Percentiles rank a stretch among this genome's conserved stretches.
These are phyloP conservation scores for Zymoseptoria passerinii DNA, from an alignment of 2,329 filamentous ascomycete species.

Conservation along the genomic window DNA sequence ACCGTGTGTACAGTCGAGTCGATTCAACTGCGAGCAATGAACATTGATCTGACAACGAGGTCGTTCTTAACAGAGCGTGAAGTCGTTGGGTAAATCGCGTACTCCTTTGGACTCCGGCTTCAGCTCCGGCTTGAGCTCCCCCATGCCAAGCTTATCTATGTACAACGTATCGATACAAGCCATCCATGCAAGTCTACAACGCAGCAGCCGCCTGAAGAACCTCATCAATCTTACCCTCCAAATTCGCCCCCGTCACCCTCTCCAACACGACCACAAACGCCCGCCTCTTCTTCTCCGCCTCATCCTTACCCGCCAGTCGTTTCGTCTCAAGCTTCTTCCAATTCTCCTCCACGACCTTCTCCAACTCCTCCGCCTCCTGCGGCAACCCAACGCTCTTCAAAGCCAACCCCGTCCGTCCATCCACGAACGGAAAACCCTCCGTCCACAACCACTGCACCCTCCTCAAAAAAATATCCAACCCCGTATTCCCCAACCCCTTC, in stretches of 20 bases:
- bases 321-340: slow-evolving; percentile 30
- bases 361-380: slow-evolving; percentile 28
- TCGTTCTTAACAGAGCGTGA: not conserved
- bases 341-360: slow-evolving; percentile 28
- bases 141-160: not conserved
- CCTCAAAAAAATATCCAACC: slow-evolving; percentile 37
- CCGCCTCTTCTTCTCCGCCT: slow-evolving; percentile 30
- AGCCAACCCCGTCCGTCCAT: slow-evolving; percentile 29
- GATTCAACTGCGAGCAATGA: not conserved
- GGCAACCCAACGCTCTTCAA: slow-evolving; percentile 33
- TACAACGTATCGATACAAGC: not conserved
- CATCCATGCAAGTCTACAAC: not conserved
- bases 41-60: not conserved
- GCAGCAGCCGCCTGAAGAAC: not conserved
- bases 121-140: not conserved
- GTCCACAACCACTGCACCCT: slow-evolving; percentile 36
- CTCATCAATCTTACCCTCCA: slow-evolving; percentile 30
- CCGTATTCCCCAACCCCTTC: slow-evolving; percentile 36
- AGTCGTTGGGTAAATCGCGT: not conserved
- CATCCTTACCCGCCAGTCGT: slow-evolving; percentile 25
- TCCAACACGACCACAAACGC: slow-evolving; percentile 36
- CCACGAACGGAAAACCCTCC: slow-evolving; percentile 33
- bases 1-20: not conserved
- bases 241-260: slow-evolving; percentile 30
- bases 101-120: not conserved